Base-by-base conservation (phyloP, 139 green algal species). In the Eudorina sp. region DNA sequence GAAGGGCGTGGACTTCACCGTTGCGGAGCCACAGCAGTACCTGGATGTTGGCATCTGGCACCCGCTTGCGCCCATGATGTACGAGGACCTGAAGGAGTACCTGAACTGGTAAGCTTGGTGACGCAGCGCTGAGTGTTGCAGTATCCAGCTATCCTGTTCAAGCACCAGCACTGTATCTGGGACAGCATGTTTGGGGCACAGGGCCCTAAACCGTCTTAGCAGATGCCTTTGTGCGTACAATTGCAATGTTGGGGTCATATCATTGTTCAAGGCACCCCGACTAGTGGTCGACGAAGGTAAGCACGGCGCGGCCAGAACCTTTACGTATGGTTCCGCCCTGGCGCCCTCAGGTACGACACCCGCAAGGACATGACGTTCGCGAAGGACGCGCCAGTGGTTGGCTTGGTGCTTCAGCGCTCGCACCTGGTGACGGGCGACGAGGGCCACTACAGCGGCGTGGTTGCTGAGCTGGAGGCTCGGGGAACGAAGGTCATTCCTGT, bases 71-170 rank as follows among this genome's bases (percentile, higher is more conserved):
- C 94, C 96, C 51, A 84, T 68, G 76, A 97, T 98, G 95, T 99
- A 98, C 79, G 97, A 99, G 91, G 97, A 99, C 92, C 75, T 99
- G 38, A 99, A 99, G 95, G 97, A 99, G 95, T 99, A 99, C 94
- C 95, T 99, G 36, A 99, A 99, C 96, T 99, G 97, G 97, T 96
- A 85, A 84, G 92, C 51, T n/a, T n/a, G n/a, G n/a, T n/a, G n/a
- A n/a, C n/a, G n/a, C n/a, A n/a, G n/a, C n/a, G n/a, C n/a, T n/a
- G n/a, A n/a, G n/a, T n/a, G n/a, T n/a, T n/a, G n/a, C n/a, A n/a
- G n/a, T n/a, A n/a, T n/a, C n/a, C n/a, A n/a, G n/a, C n/a, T n/a
- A n/a, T n/a, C n/a, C n/a, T n/a, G n/a, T n/a, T n/a, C n/a, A n/a
- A n/a, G n/a, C n/a, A n/a, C n/a, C n/a, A n/a, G n/a, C n/a, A n/a